Evolutionary conservation across 2,329 filamentous ascomycete species (phyloP), one percentile per base, ranked within the genome.

Genomic region (Monosporascus sp.): DNA sequence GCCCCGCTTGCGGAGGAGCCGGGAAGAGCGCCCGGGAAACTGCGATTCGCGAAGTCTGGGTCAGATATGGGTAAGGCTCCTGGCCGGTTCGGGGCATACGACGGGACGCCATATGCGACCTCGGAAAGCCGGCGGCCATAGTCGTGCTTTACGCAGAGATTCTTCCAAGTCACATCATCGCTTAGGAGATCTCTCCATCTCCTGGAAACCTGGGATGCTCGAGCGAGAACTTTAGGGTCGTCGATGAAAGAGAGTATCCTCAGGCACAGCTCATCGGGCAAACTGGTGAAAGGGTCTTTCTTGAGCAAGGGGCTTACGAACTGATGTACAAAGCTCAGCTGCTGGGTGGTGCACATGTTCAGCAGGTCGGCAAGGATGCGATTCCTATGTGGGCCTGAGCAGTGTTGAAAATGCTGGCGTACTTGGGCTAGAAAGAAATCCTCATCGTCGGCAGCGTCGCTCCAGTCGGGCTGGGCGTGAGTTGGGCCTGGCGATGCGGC

Each of bases 131-230:
- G 76, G 44, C 81, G 77, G 70, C 72, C 84, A 70, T 96, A 99
- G 57, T 94, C 91, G 70, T 96, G 93, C 72, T 96, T 97, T 60
- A 95, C 90, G 69, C 93, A 97, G 20, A 99, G 80, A 57, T 94
- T 90, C 75, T 96, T 97, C 94, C 94, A 99, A 1, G 94, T 96
- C 73, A 97, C 92, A 70, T 99, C 94, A 70, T 99, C 94, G 67
- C 88, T 93, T 49, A 99, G 79, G 7, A 99, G 79, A 70, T 97
- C 92, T 58, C 90, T 83, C 94, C 94, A 99, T 69, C 92, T 83
- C 59, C 86, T 86, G 51, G 94, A 99, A n/a, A 99, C 94, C 70
- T 97, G 93, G 5, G 93, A 96, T 50, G 94, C 89, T 67, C 94
- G 83, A 39, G 92, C 93, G 47, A 99, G 79, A 3, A 95, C 95